Conservation (phyloP, 768 basidiomycete species). For the Suillus weaverae region DNA sequence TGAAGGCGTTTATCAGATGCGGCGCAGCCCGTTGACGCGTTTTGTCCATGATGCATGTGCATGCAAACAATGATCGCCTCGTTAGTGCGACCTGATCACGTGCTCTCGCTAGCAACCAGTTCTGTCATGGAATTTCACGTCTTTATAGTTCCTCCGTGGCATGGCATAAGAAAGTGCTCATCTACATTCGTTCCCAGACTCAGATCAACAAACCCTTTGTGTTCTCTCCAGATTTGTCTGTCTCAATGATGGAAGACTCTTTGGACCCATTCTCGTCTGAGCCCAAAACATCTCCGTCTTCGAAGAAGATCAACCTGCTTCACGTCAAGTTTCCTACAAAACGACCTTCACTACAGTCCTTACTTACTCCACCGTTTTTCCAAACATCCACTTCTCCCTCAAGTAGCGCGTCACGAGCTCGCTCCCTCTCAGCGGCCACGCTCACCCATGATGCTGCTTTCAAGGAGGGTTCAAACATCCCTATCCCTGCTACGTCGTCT, state of each 20-base stretch:
- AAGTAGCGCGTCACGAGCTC: conserved; percentile 19
- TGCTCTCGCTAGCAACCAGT: conserved; percentile 8
- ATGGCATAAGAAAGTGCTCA: conserved; percentile 6
- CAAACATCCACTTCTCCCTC: conserved; percentile 41
- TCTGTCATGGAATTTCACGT: neutral
- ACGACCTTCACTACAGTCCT: conserved; percentile 53
- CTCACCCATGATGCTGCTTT: neutral
- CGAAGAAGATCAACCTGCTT: conserved; percentile 11
- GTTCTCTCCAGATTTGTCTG: conserved; percentile 8
- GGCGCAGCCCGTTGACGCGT: neutral
- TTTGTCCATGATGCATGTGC: neutral
- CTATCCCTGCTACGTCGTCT: conserved; percentile 10
- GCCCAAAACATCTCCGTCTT: conserved; percentile 3
- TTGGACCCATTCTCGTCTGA: neutral
- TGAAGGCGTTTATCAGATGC: neutral
- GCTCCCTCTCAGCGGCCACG: conserved; percentile 15
- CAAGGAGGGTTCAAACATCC: conserved; percentile 6
- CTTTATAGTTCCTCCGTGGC: conserved; percentile 9
- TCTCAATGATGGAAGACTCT: conserved; percentile 9
- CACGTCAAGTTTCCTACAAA: conserved; percentile 44
- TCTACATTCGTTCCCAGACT: conserved; percentile 10
- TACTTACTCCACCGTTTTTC: conserved; percentile 41
- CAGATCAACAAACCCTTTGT: conserved; percentile 6
- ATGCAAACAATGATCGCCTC: neutral
- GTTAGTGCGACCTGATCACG: conserved; percentile 10